phyloP scores from a whole-genome alignment of 2,329 filamentous ascomycete genomes.

The Rhytidhysteron rufulum region DNA sequence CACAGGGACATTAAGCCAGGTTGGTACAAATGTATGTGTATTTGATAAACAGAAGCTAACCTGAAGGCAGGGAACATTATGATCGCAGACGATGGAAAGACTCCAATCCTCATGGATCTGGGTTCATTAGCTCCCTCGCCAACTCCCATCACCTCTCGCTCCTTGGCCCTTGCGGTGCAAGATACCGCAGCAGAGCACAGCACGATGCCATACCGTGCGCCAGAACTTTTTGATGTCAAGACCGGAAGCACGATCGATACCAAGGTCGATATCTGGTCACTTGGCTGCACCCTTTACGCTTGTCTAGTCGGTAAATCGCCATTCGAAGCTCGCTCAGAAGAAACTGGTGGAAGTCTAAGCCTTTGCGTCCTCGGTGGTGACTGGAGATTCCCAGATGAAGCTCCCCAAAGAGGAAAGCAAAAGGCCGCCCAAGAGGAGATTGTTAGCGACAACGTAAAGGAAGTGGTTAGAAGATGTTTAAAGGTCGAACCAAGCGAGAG shows the following conservation, averaged over 20 bases:
- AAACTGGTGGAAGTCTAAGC: constrained; percentile 89
- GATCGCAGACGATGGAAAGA: constrained; percentile 86
- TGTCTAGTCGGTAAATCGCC: constrained; percentile 95
- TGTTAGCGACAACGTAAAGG: constrained; percentile 79
- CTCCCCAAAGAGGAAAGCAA: constrained; percentile 54
- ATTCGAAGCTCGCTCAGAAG: constrained; percentile 92
- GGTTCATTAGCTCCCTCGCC: constrained; percentile 86
- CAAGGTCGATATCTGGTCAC: constrained; percentile 96
- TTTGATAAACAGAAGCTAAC: constrained; percentile 3
- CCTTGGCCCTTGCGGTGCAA: constrained; percentile 85
- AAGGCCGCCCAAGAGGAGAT: constrained; percentile 47
- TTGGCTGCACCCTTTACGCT: constrained; percentile 96
- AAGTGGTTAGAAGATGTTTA: constrained; percentile 83
- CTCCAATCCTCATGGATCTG: constrained; percentile 94
- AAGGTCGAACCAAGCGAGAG: constrained; percentile 81
- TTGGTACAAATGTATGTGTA: constrained; percentile 38
- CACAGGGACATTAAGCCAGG: constrained; percentile 97
- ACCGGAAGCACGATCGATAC: constrained; percentile 89
- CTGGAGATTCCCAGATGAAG: constrained; percentile 94
- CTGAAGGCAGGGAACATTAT: constrained; percentile 74
- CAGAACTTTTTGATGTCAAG: constrained; percentile 96
- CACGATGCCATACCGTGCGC: constrained; percentile 97
- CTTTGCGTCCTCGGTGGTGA: constrained; percentile 91
- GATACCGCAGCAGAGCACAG: constrained; percentile 94
- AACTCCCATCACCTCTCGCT: constrained; percentile 83